Base-by-base conservation (phyloP, 805 yeast genomes). In the Jamesozyma spencerorum region DNA sequence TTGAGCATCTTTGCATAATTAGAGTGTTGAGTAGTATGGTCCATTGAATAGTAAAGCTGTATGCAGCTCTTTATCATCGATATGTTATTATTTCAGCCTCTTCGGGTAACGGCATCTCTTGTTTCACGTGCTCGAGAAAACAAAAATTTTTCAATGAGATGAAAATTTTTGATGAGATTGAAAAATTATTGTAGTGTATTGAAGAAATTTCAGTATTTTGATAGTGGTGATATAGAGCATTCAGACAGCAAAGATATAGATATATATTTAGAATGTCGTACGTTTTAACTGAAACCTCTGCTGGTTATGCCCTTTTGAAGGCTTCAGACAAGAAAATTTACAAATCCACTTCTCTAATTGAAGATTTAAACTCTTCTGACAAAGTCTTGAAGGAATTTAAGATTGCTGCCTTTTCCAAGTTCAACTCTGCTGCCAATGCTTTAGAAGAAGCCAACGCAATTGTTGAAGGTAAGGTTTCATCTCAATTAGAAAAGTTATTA, bases 281-380 rank as follows among this genome's bases (percentile, higher is more conserved):
- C 75, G 87, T 90, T 60, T 78, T 90, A 64, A 84, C 97, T 47
- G 98, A 92, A 72, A 92, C 98, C 50, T 85, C 98, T 49, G 98
- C 98, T 39, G 98, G 98, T 61, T 92, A 92, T 66, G 98, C 98
- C 62, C 75, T 92, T 62, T 77, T 92, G 64, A 92, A 92, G 72
- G 95, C 97, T 44, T 81, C 95, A 49, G 97, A 92, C 74, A 90
- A 92, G 74, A 90, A 90, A 74, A 81, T 92, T 57, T 81, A 90
- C 76, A 90, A 88, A 71, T 79, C 92, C 19, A 64, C 82, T 41
- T 63, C 78, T 44, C 69, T 88, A 52, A 66, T 84, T 50, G 74
- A 80, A 48, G 95, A 87, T 63, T 73, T 88, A 57, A 73, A 84
- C 65, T 66, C 85, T 38, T 78, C 94, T 36, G 92, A 82, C 50